Percentiles rank a stretch among this genome's conserved stretches.
phyloP scores from a whole-genome alignment of 2,329 filamentous ascomycete species.

The Pseudocercospora fijiensis region DNA sequence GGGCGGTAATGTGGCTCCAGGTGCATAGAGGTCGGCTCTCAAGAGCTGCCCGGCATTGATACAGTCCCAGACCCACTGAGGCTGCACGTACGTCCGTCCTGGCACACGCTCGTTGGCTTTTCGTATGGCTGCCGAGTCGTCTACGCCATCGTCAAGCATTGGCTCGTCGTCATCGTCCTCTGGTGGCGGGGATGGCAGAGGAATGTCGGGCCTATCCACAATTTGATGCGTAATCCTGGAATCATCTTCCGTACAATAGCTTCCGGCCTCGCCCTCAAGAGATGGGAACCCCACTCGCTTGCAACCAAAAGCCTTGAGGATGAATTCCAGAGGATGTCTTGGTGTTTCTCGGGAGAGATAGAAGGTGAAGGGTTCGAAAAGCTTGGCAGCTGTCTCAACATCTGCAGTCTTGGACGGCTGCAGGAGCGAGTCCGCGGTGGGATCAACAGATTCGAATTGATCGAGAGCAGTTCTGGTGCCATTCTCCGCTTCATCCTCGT shows the following conservation, averaged over 20 bases:
- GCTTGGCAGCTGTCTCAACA: slow-evolving; percentile 62
- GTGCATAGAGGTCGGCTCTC: slow-evolving; percentile 81
- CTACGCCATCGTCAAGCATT: slow-evolving; percentile 55
- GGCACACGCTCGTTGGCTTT: slow-evolving; percentile 68
- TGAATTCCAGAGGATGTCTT: slow-evolving; percentile 84
- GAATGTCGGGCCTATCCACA: slow-evolving; percentile 79
- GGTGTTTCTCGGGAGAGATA: slow-evolving; percentile 93
- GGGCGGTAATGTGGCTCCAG: slow-evolving; percentile 84
- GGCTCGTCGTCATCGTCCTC: slow-evolving; percentile 43
- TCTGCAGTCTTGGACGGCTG: slow-evolving; percentile 68
- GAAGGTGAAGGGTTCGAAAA: slow-evolving; percentile 87
- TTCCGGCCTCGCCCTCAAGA: slow-evolving; percentile 77
- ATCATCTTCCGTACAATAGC: slow-evolving; percentile 87
- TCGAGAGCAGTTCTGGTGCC: slow-evolving; percentile 61
- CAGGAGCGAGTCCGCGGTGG: slow-evolving; percentile 79
- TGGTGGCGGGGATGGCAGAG: slow-evolving; percentile 43
- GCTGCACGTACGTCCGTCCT: slow-evolving; percentile 90
- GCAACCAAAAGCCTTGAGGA: slow-evolving; percentile 91
- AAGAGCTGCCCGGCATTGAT: slow-evolving; percentile 89
- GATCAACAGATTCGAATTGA: slow-evolving; percentile 82
- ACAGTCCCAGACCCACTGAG: slow-evolving; percentile 98
- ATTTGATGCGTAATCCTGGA: slow-evolving; percentile 93
- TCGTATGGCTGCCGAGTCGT: slow-evolving; percentile 52
- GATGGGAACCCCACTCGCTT: slow-evolving; percentile 94
- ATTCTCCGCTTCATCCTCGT: slow-evolving; percentile 28